These are phyloP conservation scores for Amylostereum areolatum DNA, from an alignment of 1,284 basidiomycete genomes.

Conservation along the genomic window DNA sequence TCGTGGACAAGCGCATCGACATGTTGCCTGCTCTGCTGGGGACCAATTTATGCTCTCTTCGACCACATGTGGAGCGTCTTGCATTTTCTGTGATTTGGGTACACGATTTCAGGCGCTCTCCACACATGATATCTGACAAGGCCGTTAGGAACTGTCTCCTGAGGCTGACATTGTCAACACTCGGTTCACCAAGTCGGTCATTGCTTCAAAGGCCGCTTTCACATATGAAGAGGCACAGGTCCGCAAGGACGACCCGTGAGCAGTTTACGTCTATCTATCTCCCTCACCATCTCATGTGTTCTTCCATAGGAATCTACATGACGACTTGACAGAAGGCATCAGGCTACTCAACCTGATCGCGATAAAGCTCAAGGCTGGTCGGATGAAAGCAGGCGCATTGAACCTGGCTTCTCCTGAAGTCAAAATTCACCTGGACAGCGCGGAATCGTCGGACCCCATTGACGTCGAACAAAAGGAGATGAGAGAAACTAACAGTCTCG, in stretches of 20 bases:
- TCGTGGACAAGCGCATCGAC: conserved; percentile 98
- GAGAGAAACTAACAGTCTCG: conserved; percentile 92
- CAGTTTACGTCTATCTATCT: no score
- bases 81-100: conserved; percentile 98
- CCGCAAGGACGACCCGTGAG: conserved; percentile 88
- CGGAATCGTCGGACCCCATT: conserved; percentile 92
- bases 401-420: conserved; percentile 98
- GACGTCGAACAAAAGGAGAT: conserved; percentile 97
- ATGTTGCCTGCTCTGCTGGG: conserved; percentile 95
- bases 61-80: conserved; percentile 90
- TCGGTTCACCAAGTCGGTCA: conserved; percentile 94
- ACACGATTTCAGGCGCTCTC: conserved; percentile 19
- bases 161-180: conserved; percentile 89
- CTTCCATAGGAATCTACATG: conserved; percentile 56
- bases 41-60: conserved; percentile 92
- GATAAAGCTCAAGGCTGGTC: conserved; percentile 76
- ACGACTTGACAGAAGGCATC: conserved; percentile 85
- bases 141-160: conserved; percentile 70
- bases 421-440: conserved; percentile 90
- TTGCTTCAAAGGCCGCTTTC: conserved; percentile 94
- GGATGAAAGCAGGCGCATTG: conserved; percentile 93
- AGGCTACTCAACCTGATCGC: conserved; percentile 89
- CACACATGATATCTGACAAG: neutral
- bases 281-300: conserved; percentile 1
- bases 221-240: conserved; percentile 97